A percentile compares a stretch with the other conserved stretches of the same genome.
phyloP scores from a whole-genome alignment of 208 protist species.

The Zelonia costaricensis region DNA sequence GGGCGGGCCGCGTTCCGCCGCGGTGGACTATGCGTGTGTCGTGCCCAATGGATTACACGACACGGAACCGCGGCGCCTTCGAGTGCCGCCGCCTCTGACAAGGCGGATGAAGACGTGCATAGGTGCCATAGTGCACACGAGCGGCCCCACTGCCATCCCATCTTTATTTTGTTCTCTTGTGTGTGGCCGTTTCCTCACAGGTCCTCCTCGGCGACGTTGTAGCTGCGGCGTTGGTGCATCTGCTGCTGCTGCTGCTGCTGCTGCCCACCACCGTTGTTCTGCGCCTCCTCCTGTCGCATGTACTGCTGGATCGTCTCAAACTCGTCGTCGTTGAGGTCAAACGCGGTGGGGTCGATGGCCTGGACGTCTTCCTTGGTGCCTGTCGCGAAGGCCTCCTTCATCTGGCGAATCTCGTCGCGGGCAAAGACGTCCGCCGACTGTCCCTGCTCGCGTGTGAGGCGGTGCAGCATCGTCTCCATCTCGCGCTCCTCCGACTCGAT shows the following conservation, averaged over 20 bases:
- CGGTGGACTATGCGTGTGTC: no score
- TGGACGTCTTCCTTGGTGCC: constrained; percentile 52
- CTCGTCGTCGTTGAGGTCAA: constrained; percentile 61
- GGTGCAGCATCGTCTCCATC: constrained; percentile 76
- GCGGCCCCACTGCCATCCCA: no score
- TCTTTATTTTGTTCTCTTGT: no score
- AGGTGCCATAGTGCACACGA: no score
- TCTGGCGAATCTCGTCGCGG: constrained; percentile 57
- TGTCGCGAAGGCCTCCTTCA: constrained; percentile 51
- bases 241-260: neutral
- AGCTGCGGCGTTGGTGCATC: neutral
- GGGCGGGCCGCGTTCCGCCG: no score
- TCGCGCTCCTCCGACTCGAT: constrained; percentile 62
- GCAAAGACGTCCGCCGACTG: constrained; percentile 56
- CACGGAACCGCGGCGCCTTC: no score
- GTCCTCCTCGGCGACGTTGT: constrained; percentile 5
- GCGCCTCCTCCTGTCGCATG: constrained; percentile 9
- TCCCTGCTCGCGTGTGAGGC: constrained; percentile 46
- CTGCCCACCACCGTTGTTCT: constrained; percentile 2
- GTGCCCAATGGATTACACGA: no score
- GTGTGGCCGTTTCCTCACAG: no score
- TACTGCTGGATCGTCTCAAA: constrained; percentile 40
- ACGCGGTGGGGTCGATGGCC: constrained; percentile 52
- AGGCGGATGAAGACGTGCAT: no score
- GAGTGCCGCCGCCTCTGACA: no score